Percentiles rank a stretch among this genome's conserved stretches.
These are phyloP conservation scores for Fusarium austroafricanum DNA, from an alignment of 2,329 filamentous ascomycete genomes.

Conservation along the genomic window DNA sequence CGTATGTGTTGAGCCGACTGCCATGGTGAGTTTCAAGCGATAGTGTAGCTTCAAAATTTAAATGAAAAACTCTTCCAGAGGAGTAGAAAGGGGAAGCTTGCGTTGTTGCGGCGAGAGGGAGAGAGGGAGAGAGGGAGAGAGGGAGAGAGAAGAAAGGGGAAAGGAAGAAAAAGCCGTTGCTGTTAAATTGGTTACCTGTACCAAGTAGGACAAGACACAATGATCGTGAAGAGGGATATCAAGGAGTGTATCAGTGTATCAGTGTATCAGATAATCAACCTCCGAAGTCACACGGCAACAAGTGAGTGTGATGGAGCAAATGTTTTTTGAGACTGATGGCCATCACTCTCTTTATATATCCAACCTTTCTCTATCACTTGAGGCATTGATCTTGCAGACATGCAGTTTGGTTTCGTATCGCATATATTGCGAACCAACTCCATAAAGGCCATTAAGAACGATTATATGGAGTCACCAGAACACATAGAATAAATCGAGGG, in stretches of 20 bases:
- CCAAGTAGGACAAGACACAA: slow-evolving; percentile 34
- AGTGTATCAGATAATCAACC: slow-evolving; percentile 27
- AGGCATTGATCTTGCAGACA: not conserved
- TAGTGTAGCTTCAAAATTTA: not conserved
- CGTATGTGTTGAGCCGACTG: slow-evolving; percentile 15
- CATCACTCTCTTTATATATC: slow-evolving; percentile 10
- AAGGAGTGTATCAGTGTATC: slow-evolving; percentile 23
- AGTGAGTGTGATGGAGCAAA: slow-evolving; percentile 17
- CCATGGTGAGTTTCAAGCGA: slow-evolving; percentile 26
- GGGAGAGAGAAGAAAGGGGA: not conserved
- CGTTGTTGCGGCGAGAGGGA: not conserved
- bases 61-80: not conserved
- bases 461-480: not conserved
- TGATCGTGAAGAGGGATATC: slow-evolving; percentile 27
- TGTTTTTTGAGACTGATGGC: slow-evolving; percentile 1
- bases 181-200: slow-evolving; percentile 22
- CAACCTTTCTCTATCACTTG: not conserved
- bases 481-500: slow-evolving; percentile 13
- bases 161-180: slow-evolving; percentile 10
- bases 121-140: not conserved
- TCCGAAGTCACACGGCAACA: slow-evolving; percentile 28
- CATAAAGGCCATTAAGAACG: not conserved
- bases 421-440: not conserved
- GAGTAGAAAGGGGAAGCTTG: not conserved
- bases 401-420: not conserved